Conservation (phyloP, 116 monocot species). For the Cymodocea nodosa region DNA sequence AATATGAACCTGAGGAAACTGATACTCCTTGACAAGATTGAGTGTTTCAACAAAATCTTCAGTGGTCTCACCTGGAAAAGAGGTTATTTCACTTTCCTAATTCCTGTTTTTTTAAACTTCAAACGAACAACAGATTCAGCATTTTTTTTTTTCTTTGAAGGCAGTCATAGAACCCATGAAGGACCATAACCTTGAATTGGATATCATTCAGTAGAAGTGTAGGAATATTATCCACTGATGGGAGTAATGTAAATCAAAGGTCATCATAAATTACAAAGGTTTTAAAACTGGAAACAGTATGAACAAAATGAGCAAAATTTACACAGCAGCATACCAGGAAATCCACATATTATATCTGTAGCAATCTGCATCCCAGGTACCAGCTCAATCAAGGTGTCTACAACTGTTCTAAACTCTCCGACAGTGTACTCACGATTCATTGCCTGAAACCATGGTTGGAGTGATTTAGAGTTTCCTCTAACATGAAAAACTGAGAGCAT, state of each 20-base stretch:
- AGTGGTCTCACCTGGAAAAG: constrained; percentile 69
- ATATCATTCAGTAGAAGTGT: neutral
- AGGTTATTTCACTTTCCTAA: neutral
- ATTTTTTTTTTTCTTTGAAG: too few species aligned
- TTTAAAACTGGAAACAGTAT: neutral
- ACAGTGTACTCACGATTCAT: constrained; percentile 99
- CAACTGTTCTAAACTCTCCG: constrained; percentile 76
- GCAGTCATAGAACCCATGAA: too few species aligned
- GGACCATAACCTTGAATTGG: neutral
- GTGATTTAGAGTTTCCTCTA: neutral
- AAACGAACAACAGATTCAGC: too few species aligned
- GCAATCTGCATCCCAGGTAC: constrained; percentile 99
- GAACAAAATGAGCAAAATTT: neutral
- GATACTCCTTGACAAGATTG: constrained; percentile 70
- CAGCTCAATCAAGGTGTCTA: constrained; percentile 69
- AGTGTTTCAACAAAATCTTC: constrained; percentile 81
- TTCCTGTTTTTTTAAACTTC: too few species aligned
- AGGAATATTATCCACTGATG: neutral
- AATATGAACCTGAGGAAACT: constrained; percentile 94
- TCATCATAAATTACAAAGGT: neutral
- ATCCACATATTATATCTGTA: constrained; percentile 98
- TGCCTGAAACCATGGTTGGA: constrained; percentile 26
- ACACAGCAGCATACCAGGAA: constrained; percentile 44
- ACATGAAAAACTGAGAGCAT: neutral
- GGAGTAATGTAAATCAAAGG: neutral